Evolutionary conservation across 2,329 filamentous ascomycete species (phyloP).

Genomic region (Massarina eburnea): DNA sequence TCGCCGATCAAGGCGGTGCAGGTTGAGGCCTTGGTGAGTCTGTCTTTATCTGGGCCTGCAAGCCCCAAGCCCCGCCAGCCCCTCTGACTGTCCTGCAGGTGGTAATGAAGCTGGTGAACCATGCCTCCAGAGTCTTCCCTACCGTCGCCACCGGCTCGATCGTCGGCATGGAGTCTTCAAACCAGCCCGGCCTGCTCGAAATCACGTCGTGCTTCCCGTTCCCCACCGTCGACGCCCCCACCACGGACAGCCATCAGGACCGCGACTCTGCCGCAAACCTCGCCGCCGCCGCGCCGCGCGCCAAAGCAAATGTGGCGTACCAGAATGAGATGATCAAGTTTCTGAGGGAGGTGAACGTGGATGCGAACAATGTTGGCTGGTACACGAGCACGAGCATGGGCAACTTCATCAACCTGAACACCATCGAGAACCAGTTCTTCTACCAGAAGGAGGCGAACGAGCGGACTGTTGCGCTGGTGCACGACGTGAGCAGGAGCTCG

Average conservation of each 20-base stretch:
- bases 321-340: conserved; percentile 97
- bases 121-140: conserved; percentile 85
- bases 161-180: conserved; percentile 79
- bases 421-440: conserved; percentile 97
- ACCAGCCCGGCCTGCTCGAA: conserved; percentile 72
- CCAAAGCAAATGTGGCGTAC: conserved; percentile 86
- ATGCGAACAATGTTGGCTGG: conserved; percentile 97
- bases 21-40: conserved; percentile 89
- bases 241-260: conserved; percentile 48
- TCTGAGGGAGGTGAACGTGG: conserved; percentile 94
- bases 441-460: conserved; percentile 94
- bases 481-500: conserved; percentile 92
- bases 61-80: conserved; percentile 35
- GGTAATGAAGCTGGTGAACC: conserved; percentile 97
- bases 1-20: conserved; percentile 79
- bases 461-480: conserved; percentile 82
- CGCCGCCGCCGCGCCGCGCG: conserved; percentile 84
- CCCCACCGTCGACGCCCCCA: conserved; percentile 74
- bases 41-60: conserved; percentile 25
- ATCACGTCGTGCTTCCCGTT: conserved; percentile 96
- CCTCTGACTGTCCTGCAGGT: conserved; percentile 59
- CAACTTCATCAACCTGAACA: conserved; percentile 92
- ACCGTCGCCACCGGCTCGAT: conserved; percentile 86
- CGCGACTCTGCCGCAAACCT: conserved; percentile 52
- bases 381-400: conserved; percentile 99